Conservation (phyloP, 2,329 filamentous ascomycete species). For the Sporothrix mexicana region DNA sequence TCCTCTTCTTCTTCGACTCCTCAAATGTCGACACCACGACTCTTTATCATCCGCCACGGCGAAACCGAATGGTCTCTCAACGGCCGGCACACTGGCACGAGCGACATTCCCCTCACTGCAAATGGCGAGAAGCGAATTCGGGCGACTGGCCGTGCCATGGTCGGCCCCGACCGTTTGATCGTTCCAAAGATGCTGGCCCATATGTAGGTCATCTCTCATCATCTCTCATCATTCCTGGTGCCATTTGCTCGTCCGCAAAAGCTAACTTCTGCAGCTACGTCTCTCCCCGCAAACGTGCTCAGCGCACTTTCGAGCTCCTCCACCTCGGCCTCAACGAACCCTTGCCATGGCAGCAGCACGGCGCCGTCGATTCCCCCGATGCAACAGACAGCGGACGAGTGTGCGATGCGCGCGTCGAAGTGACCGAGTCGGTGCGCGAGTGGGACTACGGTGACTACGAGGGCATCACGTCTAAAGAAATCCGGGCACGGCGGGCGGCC, state of each 20-base stretch:
- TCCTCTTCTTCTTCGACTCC: not conserved
- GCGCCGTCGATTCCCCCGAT: conserved; percentile 42
- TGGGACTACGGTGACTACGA: conserved; percentile 92
- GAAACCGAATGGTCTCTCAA: conserved; percentile 95
- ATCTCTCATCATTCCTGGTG: too few relatives aligned
- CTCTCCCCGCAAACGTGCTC: conserved; percentile 82
- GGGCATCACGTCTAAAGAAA: conserved; percentile 75
- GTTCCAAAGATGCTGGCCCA: conserved; percentile 81
- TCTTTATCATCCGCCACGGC: conserved; percentile 86
- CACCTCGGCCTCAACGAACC: conserved; percentile 71
- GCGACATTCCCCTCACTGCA: conserved; percentile 83
- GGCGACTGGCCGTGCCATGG: conserved; percentile 80
- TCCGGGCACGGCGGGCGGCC: conserved; percentile 62
- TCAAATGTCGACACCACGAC: conserved; percentile 65
- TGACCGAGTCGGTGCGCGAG: conserved; percentile 76
- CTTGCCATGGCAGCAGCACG: conserved; percentile 71
- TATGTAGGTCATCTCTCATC: conserved; percentile 63
- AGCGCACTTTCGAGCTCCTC: conserved; percentile 88
- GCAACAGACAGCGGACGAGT: conserved; percentile 40
- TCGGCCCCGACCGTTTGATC: conserved; percentile 84
- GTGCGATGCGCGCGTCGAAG: conserved; percentile 66
- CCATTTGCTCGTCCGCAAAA: too few relatives aligned
- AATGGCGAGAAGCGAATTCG: conserved; percentile 78
- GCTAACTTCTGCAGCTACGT: too few relatives aligned
- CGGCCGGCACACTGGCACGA: conserved; percentile 80